Evolutionary conservation across 2,329 filamentous ascomycete genomes (phyloP), one percentile per base, ranked within the genome.

Genomic region (Pleomassaria siparia): DNA sequence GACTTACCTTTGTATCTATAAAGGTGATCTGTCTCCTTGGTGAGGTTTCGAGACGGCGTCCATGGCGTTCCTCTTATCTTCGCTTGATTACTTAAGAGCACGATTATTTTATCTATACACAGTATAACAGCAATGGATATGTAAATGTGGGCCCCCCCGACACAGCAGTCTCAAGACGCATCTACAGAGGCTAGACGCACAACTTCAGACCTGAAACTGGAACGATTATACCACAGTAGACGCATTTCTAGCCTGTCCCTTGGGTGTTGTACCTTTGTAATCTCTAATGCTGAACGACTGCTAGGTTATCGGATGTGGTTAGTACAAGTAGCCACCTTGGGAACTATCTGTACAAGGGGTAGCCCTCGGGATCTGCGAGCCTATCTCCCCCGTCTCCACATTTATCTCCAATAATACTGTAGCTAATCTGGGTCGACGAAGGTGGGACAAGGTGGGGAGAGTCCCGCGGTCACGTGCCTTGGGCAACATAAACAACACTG

Each of bases 381-480:
- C 18, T 37, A 37, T 37, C 35, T 37, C 7, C 35, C 35, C 18
- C 24, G 35, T 37, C 6, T 37, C 35, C 18, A n/a, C 20, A 11
- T 22, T 20, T 37, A n/a, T 20, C 15, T 20, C 32, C n/a, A 37
- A 13, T 4, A 18, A 4, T 37, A 37, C 24, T 13, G 18, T 3
- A 3, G 20, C 35, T 12, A 37, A 13, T 11, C 18, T 3, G 20
- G 35, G 6, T 35, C 15, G 11, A 35, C 8, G n/a, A n/a, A 35
- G 32, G 32, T 35, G 35, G 35, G 18, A 37, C 18, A 37, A 37
- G 35, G 35, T 22, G 35, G 35, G 35, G 35, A 37, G 13, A 37
- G 3, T 37, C 3, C 7, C 9, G n/a, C 12, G 35, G 8, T 37
- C n/a, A n/a, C n/a, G n/a, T n/a, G n/a, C n/a, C 20, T 37, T 20